phyloP scores from a whole-genome alignment of 1,139 yeast genomes.

The Protomyces lactucae-debilis region DNA sequence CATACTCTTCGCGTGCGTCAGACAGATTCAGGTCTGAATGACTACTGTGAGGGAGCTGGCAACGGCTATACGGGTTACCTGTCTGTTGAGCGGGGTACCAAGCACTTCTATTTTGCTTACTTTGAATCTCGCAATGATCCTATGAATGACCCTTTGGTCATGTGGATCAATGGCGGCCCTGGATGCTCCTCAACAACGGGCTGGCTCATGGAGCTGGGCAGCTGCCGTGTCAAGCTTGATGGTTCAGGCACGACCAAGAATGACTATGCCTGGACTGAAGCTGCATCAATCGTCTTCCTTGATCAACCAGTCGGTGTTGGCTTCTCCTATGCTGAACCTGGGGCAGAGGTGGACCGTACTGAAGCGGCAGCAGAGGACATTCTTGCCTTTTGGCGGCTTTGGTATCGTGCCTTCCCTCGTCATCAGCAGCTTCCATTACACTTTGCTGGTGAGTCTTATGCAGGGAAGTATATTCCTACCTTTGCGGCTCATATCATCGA shows the following conservation, averaged over 20 bases:
- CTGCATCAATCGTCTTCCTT: conserved; percentile 39
- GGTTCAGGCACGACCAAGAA: conserved; percentile 53
- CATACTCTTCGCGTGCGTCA: neutral
- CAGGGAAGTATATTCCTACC: conserved; percentile 93
- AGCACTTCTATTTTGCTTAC: conserved; percentile 79
- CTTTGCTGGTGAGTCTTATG: conserved; percentile 92
- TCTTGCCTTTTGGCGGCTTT: conserved; percentile 58
- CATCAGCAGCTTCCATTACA: conserved; percentile 40
- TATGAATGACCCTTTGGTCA: conserved; percentile 68
- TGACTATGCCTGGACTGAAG: conserved; percentile 36
- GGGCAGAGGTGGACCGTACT: conserved; percentile 52
- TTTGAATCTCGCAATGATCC: conserved; percentile 91
- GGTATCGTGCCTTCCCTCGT: conserved; percentile 67
- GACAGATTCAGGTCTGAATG: neutral
- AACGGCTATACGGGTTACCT: conserved; percentile 67
- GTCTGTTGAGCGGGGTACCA: conserved; percentile 74
- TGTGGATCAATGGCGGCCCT: conserved; percentile 83
- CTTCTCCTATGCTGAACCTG: conserved; percentile 49
- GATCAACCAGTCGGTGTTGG: conserved; percentile 98
- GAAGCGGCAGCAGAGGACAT: conserved; percentile 34
- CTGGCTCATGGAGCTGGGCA: conserved; percentile 86
- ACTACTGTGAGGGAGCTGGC: conserved; percentile 10
- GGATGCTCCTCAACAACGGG: conserved; percentile 98
- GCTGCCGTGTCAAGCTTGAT: conserved; percentile 70
- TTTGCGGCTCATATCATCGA: conserved; percentile 65